These are phyloP conservation scores for Geosmithia flava DNA, from an alignment of 2,329 filamentous ascomycete species.

Conservation along the genomic window DNA sequence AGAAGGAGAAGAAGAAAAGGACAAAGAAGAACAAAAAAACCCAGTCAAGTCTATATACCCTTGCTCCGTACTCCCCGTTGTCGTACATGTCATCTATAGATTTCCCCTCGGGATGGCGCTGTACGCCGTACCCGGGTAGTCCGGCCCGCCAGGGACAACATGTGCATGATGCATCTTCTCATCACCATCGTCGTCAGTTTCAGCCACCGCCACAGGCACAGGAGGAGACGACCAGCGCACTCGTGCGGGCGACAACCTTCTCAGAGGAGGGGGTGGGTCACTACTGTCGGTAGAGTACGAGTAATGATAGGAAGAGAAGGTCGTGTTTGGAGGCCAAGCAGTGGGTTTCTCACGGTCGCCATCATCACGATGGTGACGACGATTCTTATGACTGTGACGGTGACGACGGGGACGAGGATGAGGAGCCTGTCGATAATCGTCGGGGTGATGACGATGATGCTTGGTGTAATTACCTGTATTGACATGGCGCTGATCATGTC, in stretches of 20 bases:
- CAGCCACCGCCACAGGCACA: not conserved
- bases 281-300: not conserved
- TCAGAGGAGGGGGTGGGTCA: not conserved
- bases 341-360: not conserved
- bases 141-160: conserved; percentile 19
- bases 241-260: not conserved
- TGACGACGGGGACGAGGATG: not conserved
- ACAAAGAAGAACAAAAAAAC: no score
- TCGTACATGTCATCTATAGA: not conserved
- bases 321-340: not conserved
- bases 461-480: no score
- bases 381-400: not conserved
- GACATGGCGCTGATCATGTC: no score
- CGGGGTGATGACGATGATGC: not conserved
- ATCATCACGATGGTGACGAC: not conserved
- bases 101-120: not conserved
- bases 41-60: not conserved
- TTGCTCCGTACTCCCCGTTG: not conserved
- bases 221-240: not conserved
- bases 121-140: not conserved
- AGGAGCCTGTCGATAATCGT: not conserved
- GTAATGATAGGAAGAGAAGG: not conserved
- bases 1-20: no score
- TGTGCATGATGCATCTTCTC: conserved; percentile 9
- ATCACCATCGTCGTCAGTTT: not conserved